phyloP scores from a whole-genome alignment of 73 alveolate species.

The Paramecium bursaria region DNA sequence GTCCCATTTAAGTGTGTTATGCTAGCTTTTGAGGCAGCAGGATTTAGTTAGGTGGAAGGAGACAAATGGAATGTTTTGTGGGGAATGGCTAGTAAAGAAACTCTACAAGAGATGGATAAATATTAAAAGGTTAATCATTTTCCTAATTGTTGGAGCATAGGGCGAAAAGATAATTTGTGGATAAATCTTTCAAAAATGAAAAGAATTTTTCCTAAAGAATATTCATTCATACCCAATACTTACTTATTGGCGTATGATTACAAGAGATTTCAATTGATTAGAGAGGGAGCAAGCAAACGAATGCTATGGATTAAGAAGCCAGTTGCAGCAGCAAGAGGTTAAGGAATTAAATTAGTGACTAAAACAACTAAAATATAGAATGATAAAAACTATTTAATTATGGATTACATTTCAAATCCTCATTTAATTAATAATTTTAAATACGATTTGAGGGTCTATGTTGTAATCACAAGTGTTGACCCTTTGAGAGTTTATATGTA shows the following conservation, averaged over 20 bases:
- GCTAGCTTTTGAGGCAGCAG: constrained; percentile 78
- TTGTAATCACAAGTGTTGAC: constrained; percentile 89
- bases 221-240: constrained; percentile 86
- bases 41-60: constrained; percentile 69
- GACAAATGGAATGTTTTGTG: constrained; percentile 81
- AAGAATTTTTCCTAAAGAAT: constrained; percentile 78
- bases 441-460: constrained; percentile 94
- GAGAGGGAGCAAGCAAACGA: constrained; percentile 80
- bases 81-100: constrained; percentile 79
- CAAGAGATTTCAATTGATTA: constrained; percentile 77
- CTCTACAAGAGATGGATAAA: constrained; percentile 72
- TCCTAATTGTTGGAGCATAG: constrained; percentile 88
- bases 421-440: constrained; percentile 92
- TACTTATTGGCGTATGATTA: constrained; percentile 88
- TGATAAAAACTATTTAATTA: constrained; percentile 80
- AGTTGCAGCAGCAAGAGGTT: constrained; percentile 91
- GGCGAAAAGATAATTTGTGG: constrained; percentile 94
- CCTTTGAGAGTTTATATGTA: constrained; percentile 95
- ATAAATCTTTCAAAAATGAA: constrained; percentile 76
- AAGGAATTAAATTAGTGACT: constrained; percentile 91
- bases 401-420: constrained; percentile 90
- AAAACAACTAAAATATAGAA: constrained; percentile 77
- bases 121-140: constrained; percentile 90
- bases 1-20: constrained; percentile 76
- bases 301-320: constrained; percentile 92